phyloP scores from a whole-genome alignment of 1,139 yeast species.

The Lodderomyces margitis region DNA sequence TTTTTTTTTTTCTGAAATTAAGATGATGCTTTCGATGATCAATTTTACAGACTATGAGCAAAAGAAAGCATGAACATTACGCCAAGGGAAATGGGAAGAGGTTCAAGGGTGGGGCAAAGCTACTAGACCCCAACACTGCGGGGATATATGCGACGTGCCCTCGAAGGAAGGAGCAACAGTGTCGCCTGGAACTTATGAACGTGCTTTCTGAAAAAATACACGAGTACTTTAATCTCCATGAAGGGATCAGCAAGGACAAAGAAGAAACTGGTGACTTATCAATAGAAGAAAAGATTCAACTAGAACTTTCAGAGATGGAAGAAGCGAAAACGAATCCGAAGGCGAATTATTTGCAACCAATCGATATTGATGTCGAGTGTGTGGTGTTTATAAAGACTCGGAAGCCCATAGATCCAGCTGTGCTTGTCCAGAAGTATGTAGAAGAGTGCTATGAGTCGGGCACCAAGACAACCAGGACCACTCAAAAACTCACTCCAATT shows the following conservation, averaged over 20 bases:
- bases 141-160: constrained; percentile 88
- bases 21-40: background rate
- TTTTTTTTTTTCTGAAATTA: background rate
- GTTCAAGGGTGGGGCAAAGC: constrained; percentile 44
- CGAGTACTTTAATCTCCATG: constrained; percentile 47
- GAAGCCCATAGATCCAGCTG: constrained; percentile 75
- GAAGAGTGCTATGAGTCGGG: constrained; percentile 52
- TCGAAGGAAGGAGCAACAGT: constrained; percentile 71
- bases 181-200: constrained; percentile 68
- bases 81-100: constrained; percentile 21
- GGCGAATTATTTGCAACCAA: constrained; percentile 51
- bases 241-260: constrained; percentile 26
- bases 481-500: constrained; percentile 81
- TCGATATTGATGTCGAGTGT: constrained; percentile 82
- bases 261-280: constrained; percentile 36
- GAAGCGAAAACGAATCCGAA: constrained; percentile 36
- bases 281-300: constrained; percentile 73
- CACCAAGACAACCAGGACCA: constrained; percentile 61
- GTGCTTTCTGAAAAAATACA: constrained; percentile 57
- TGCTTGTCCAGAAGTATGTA: constrained; percentile 63
- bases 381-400: constrained; percentile 77
- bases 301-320: constrained; percentile 63
- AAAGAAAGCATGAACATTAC: constrained; percentile 21
- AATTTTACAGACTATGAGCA: constrained; percentile 23
- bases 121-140: constrained; percentile 74